A percentile compares a stretch with the other conserved stretches of the same genome.
Conservation (phyloP, 129 eudicot species). For the Flaveria trinervia region DNA sequence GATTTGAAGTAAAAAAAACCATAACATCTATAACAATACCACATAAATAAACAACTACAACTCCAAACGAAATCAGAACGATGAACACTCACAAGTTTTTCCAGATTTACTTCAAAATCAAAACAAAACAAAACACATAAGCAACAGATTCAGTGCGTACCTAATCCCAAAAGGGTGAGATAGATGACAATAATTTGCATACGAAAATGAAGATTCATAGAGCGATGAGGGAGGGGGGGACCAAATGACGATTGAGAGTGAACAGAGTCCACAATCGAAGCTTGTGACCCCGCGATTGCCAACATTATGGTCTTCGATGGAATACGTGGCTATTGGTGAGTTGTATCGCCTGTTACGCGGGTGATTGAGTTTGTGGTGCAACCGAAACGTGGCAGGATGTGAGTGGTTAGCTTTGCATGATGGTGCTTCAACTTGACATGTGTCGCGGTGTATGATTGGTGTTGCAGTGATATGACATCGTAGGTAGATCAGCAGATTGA, state of each 20-base stretch:
- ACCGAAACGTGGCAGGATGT: slow-evolving; percentile 15
- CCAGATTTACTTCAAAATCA: not conserved
- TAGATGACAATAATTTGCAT: slow-evolving; percentile 13
- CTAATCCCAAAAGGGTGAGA: slow-evolving; percentile 17
- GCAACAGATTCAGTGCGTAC: slow-evolving; percentile 3
- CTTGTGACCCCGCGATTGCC: slow-evolving; percentile 71
- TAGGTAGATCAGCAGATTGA: not conserved
- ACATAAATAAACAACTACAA: slow-evolving; percentile 1
- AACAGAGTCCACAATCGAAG: slow-evolving; percentile 53
- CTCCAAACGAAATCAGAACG: not conserved
- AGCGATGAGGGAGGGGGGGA: slow-evolving; percentile 18
- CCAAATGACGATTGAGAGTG: slow-evolving; percentile 32
- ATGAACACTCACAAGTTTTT: not conserved
- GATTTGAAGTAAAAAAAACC: too few species aligned
- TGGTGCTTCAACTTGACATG: not conserved
- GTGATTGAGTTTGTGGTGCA: not conserved
- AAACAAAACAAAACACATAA: too few species aligned
- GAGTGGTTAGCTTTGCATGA: not conserved
- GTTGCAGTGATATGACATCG: not conserved
- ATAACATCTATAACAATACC: not conserved
- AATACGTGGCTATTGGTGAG: not conserved
- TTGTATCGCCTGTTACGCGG: not conserved
- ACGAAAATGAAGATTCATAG: not conserved
- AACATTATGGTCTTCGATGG: slow-evolving; percentile 21
- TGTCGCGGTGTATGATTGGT: not conserved